phyloP scores from a whole-genome alignment of 139 green algal species.

The Pleodorina starrii region DNA sequence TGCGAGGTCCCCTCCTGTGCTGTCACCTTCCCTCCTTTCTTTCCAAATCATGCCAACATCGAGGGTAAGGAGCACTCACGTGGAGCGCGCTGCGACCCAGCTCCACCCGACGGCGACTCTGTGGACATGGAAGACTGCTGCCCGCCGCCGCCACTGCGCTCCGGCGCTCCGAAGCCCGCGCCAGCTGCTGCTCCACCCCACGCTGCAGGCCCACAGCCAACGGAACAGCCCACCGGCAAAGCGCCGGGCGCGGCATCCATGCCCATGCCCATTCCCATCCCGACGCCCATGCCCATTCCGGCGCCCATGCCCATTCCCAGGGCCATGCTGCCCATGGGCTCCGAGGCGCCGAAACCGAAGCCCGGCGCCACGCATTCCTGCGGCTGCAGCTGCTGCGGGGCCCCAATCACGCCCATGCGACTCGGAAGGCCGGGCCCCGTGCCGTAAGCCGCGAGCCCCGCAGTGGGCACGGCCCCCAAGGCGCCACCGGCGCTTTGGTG shows the following conservation, averaged over 20 bases:
- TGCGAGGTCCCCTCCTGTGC: too few relatives aligned
- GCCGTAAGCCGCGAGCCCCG: neutral
- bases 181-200: neutral
- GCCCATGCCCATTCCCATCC: too few relatives aligned
- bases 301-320: neutral
- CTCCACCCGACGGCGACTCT: neutral
- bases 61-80: too few relatives aligned
- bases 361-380: neutral
- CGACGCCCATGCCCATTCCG: neutral
- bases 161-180: neutral
- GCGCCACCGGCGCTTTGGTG: neutral
- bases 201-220: neutral
- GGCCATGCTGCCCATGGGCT: neutral
- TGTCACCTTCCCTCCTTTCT: too few relatives aligned
- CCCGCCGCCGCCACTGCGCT: too few relatives aligned
- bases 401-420: neutral
- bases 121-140: neutral
- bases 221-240: too few relatives aligned
- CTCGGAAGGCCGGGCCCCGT: neutral
- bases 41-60: too few relatives aligned
- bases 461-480: neutral
- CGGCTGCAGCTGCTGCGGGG: neutral
- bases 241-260: too few relatives aligned
- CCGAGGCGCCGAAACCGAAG: neutral
- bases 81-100: neutral